Conservation (phyloP, 495 filamentous ascomycete genomes). For the Penicillium parvum region DNA sequence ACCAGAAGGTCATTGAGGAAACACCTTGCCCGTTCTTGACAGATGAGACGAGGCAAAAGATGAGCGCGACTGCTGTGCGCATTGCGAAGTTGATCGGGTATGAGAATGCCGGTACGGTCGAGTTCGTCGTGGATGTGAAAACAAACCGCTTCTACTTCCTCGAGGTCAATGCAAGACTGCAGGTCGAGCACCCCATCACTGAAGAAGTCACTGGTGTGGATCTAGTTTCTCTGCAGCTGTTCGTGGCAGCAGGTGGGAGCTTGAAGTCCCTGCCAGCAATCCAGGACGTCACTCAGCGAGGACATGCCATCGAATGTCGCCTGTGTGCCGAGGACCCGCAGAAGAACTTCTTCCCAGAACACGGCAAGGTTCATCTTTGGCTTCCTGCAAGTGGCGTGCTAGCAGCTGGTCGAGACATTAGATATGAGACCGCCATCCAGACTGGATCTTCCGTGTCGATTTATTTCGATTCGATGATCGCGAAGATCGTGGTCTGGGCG, state of each 20-base stretch:
- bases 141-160: slow-evolving; percentile 85
- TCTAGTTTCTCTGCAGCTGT: slow-evolving; percentile 81
- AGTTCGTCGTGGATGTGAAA: slow-evolving; percentile 89
- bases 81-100: slow-evolving; percentile 78
- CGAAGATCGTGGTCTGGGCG: slow-evolving; percentile 82
- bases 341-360: slow-evolving; percentile 77
- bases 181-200: slow-evolving; percentile 90
- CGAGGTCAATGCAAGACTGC: slow-evolving; percentile 90
- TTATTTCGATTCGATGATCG: slow-evolving; percentile 91
- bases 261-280: slow-evolving; percentile 68
- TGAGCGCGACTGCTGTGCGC: slow-evolving; percentile 75
- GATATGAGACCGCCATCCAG: slow-evolving; percentile 80
- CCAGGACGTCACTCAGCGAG: slow-evolving; percentile 56
- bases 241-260: slow-evolving; percentile 69
- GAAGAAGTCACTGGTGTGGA: slow-evolving; percentile 86
- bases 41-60: slow-evolving; percentile 60
- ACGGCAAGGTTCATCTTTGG: slow-evolving; percentile 65
- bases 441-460: slow-evolving; percentile 77
- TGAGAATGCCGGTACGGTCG: slow-evolving; percentile 84
- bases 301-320: slow-evolving; percentile 79
- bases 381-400: slow-evolving; percentile 46
- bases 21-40: slow-evolving; percentile 74
- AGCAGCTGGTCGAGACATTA: slow-evolving; percentile 52
- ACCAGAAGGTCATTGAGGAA: slow-evolving; percentile 95
- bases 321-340: slow-evolving; percentile 87